Evolutionary conservation across 768 basidiomycete species (phyloP).

Genomic region (Pulveroboletus frians): DNA sequence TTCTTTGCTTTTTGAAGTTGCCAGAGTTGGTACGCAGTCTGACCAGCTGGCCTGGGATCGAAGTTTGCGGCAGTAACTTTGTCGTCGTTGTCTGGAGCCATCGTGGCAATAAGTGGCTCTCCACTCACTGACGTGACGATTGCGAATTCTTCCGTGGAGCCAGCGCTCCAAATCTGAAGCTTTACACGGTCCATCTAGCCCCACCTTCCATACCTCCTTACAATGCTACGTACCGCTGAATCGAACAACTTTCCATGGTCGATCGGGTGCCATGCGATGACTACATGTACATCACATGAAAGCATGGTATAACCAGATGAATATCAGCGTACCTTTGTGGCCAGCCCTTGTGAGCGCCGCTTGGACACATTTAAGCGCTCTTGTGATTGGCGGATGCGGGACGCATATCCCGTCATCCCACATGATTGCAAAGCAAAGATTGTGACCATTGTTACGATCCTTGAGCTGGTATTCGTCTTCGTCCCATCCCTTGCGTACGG

Average conservation of each 20-base stretch:
- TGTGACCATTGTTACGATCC: slow-evolving; percentile 52
- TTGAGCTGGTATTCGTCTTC: slow-evolving; percentile 53
- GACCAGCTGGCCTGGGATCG: slow-evolving; percentile 23
- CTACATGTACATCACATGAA: slow-evolving; percentile 30
- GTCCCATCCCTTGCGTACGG: slow-evolving; percentile 54
- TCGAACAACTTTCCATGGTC: slow-evolving; percentile 46
- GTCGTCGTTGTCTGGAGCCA: slow-evolving; percentile 36
- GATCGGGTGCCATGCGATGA: slow-evolving; percentile 63
- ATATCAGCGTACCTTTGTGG: slow-evolving; percentile 48
- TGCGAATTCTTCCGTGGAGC: slow-evolving; percentile 43
- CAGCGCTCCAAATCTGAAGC: slow-evolving; percentile 43
- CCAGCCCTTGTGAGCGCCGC: slow-evolving; percentile 55
- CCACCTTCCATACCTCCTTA: background rate
- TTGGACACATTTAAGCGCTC: slow-evolving; percentile 55
- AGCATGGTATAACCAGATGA: background rate
- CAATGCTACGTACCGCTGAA: slow-evolving; percentile 36
- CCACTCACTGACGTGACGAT: slow-evolving; percentile 36
- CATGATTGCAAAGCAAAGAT: slow-evolving; percentile 55
- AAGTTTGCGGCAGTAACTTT: slow-evolving; percentile 21
- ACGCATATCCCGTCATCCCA: slow-evolving; percentile 59
- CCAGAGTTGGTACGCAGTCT: slow-evolving; percentile 63
- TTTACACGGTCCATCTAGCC: slow-evolving; percentile 12
- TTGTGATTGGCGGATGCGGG: slow-evolving; percentile 60
- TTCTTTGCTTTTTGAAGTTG: slow-evolving; percentile 49
- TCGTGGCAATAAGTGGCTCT: slow-evolving; percentile 52